Evolutionary conservation across 495 filamentous ascomycete genomes (phyloP).

Genomic region (Penicillium riverlandense): DNA sequence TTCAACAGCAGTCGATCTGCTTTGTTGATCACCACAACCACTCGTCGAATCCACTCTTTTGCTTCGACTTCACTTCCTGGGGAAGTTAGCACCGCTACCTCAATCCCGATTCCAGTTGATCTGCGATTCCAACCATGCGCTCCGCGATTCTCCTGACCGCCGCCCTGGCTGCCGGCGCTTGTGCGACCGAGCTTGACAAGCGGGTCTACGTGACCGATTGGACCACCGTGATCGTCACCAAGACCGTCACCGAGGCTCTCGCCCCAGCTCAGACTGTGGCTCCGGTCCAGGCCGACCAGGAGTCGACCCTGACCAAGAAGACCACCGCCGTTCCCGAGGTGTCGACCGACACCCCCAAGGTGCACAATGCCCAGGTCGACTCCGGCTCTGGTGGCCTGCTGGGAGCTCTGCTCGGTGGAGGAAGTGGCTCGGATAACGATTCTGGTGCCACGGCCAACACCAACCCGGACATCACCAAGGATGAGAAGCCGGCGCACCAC

Average conservation of each 20-base stretch:
- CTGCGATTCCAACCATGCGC: conserved; percentile 50
- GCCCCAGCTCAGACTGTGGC: conserved; percentile 7
- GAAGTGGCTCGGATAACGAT: too few relatives aligned
- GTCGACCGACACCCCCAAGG: conserved; percentile 1
- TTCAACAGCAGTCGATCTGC: conserved; percentile 34
- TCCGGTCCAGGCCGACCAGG: conserved; percentile 7
- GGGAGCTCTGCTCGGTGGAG: too few relatives aligned
- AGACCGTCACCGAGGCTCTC: conserved; percentile 39
- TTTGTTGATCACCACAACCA: not conserved
- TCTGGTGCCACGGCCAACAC: too few relatives aligned
- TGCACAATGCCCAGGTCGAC: not conserved
- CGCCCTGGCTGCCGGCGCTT: conserved; percentile 53
- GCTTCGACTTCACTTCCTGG: conserved; percentile 28
- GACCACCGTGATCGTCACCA: conserved; percentile 52
- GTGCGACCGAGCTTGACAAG: conserved; percentile 51
- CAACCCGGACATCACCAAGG: too few relatives aligned
- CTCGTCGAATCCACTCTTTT: conserved; percentile 9
- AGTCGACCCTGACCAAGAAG: conserved; percentile 13
- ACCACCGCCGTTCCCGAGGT: conserved; percentile 10
- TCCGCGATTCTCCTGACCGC: conserved; percentile 51
- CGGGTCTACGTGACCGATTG: conserved; percentile 48
- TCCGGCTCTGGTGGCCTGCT: too few relatives aligned
- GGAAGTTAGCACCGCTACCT: conserved; percentile 17
- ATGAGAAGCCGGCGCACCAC: too few relatives aligned
- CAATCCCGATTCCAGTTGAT: not conserved